These are phyloP conservation scores for Ceratocystis cubensis DNA, from an alignment of 2,329 filamentous ascomycete genomes.

Conservation along the genomic window DNA sequence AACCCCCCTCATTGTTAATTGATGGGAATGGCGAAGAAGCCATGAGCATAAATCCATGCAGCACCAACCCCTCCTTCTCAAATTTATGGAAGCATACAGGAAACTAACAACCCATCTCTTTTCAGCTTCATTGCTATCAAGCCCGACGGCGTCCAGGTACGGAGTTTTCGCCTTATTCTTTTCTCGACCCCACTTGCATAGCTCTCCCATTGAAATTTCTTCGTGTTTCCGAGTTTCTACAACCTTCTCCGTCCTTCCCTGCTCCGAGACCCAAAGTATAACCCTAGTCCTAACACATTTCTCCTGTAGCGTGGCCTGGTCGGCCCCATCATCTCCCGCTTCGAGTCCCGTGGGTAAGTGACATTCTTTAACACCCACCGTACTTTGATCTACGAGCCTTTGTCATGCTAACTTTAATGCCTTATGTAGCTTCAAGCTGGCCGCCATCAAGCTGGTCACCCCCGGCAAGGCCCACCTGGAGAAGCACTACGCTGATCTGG, in stretches of 20 bases:
- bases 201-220: background rate
- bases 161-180: slow-evolving; percentile 23
- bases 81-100: background rate
- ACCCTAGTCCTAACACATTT: slow-evolving; percentile 15
- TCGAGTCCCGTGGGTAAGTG: slow-evolving; percentile 83
- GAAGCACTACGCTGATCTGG: slow-evolving; percentile 91
- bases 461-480: slow-evolving; percentile 92
- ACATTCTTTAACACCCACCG: slow-evolving; percentile 4
- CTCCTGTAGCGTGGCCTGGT: slow-evolving; percentile 73
- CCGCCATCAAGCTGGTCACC: slow-evolving; percentile 86
- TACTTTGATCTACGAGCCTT: background rate
- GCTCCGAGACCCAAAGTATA: slow-evolving; percentile 13
- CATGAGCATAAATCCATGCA: slow-evolving; percentile 21
- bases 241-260: slow-evolving; percentile 15
- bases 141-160: slow-evolving; percentile 97
- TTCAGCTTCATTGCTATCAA: slow-evolving; percentile 98
- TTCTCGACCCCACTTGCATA: background rate
- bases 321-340: slow-evolving; percentile 94
- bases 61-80: slow-evolving; percentile 25
- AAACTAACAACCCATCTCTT: slow-evolving; percentile 10
- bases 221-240: slow-evolving; percentile 15
- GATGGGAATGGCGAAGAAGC: slow-evolving; percentile 4
- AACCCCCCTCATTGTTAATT: background rate
- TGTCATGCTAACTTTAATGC: background rate
- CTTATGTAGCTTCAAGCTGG: slow-evolving; percentile 76